phyloP scores from a whole-genome alignment of 805 yeast genomes.

The Soucietia sequanensis region DNA sequence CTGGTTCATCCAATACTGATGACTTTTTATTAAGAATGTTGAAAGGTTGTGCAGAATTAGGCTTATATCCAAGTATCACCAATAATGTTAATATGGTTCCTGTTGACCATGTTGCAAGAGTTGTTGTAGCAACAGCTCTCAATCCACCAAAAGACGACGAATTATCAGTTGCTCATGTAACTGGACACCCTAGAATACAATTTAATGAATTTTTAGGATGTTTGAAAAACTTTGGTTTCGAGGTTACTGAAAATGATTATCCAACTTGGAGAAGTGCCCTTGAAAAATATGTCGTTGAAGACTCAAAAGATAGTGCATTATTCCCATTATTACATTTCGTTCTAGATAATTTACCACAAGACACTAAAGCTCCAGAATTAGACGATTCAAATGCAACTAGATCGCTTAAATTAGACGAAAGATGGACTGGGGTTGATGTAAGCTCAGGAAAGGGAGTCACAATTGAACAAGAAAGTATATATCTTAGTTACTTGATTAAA shows the following conservation, averaged over 20 bases:
- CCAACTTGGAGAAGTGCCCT: constrained; percentile 74
- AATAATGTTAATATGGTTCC: constrained; percentile 96
- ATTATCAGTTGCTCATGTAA: constrained; percentile 86
- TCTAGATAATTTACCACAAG: constrained; percentile 84
- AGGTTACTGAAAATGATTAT: constrained; percentile 61
- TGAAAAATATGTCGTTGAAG: constrained; percentile 75
- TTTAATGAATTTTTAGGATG: constrained; percentile 73
- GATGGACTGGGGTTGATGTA: constrained; percentile 64
- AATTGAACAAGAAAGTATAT: constrained; percentile 62
- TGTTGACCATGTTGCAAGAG: constrained; percentile 96
- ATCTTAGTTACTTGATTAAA: constrained; percentile 74
- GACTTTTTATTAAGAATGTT: constrained; percentile 92
- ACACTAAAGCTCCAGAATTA: constrained; percentile 92
- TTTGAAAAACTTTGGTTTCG: constrained; percentile 70
- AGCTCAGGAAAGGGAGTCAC: constrained; percentile 78
- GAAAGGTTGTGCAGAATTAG: constrained; percentile 91
- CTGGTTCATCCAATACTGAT: constrained; percentile 94
- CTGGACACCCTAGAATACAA: constrained; percentile 90
- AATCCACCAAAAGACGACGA: constrained; percentile 59
- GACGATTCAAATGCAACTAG: constrained; percentile 81
- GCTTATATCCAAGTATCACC: constrained; percentile 77
- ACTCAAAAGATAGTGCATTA: constrained; percentile 76
- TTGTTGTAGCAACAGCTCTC: constrained; percentile 79
- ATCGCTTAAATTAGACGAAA: constrained; percentile 61
- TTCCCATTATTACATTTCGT: constrained; percentile 94